Evolutionary conservation across 441 rosid species (phyloP).

Genomic region (Pelargonium australe): DNA sequence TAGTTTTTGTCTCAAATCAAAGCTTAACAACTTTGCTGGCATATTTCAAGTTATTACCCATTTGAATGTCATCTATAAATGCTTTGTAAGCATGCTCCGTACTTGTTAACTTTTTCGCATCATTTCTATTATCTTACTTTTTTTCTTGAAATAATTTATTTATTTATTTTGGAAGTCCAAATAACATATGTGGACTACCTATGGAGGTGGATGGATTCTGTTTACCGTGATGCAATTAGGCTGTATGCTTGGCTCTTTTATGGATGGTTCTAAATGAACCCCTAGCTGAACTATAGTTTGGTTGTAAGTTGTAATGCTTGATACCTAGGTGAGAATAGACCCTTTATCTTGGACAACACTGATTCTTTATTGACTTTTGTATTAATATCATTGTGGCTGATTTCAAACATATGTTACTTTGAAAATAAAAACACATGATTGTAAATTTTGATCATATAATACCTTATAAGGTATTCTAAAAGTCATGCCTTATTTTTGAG

Average conservation of each 20-base stretch:
- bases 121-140: neutral
- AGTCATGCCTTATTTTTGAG: neutral
- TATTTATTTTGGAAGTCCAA: neutral
- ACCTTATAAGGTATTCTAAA: neutral
- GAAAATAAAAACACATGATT: neutral
- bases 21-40: neutral
- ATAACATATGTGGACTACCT: neutral
- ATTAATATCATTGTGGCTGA: neutral
- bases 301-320: neutral
- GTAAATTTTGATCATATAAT: neutral
- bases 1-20: too few relatives aligned
- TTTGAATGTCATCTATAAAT: slow-evolving; percentile 4
- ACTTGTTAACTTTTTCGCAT: neutral
- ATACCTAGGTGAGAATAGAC: neutral
- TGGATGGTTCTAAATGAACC: neutral
- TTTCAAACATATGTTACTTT: neutral
- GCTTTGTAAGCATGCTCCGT: neutral
- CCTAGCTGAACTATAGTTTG: neutral
- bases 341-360: neutral
- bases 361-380: neutral
- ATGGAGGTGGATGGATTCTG: slow-evolving; percentile 10
- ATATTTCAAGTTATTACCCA: neutral
- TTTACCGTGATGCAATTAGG: neutral
- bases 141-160: neutral
- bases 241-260: neutral